phyloP scores from a whole-genome alignment of 129 eudicot species.

The Flaveria robusta region DNA sequence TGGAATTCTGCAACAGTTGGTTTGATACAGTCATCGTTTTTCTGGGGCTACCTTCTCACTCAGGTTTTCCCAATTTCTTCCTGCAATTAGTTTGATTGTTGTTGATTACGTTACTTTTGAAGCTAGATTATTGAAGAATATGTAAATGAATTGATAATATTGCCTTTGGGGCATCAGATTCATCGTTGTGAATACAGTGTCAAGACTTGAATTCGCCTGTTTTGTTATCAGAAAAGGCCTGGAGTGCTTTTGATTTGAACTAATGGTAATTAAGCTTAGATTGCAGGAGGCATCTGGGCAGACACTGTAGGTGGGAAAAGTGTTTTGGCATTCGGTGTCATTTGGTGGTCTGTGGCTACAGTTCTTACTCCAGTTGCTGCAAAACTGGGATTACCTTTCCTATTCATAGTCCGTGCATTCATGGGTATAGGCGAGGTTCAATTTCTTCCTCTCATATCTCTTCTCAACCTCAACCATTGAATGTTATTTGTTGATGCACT shows the following conservation, averaged over 20 bases:
- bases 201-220: neutral
- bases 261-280: conserved; percentile 50
- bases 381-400: conserved; percentile 80
- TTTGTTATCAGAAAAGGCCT: neutral
- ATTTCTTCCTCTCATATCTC: conserved; percentile 8
- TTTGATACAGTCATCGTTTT: conserved; percentile 86
- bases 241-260: conserved; percentile 6
- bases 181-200: conserved; percentile 5
- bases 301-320: conserved; percentile 93
- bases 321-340: conserved; percentile 84
- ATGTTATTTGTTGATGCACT: neutral
- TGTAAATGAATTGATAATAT: neutral
- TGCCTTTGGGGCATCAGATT: neutral
- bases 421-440: conserved; percentile 97
- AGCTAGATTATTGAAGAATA: neutral
- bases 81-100: neutral
- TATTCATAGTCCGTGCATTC: conserved; percentile 85
- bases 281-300: conserved; percentile 99
- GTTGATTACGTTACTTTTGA: conserved; percentile 7
- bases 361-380: conserved; percentile 89
- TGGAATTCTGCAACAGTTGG: conserved; percentile 93
- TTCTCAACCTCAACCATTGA: neutral
- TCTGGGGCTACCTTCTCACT: conserved; percentile 99
- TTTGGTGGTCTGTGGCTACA: conserved; percentile 98
- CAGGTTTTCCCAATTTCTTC: conserved; percentile 58